A percentile compares a stretch with the other conserved stretches of the same genome.
Conservation (phyloP, 164 flowering plant species). For the Warburgia ugandensis region DNA sequence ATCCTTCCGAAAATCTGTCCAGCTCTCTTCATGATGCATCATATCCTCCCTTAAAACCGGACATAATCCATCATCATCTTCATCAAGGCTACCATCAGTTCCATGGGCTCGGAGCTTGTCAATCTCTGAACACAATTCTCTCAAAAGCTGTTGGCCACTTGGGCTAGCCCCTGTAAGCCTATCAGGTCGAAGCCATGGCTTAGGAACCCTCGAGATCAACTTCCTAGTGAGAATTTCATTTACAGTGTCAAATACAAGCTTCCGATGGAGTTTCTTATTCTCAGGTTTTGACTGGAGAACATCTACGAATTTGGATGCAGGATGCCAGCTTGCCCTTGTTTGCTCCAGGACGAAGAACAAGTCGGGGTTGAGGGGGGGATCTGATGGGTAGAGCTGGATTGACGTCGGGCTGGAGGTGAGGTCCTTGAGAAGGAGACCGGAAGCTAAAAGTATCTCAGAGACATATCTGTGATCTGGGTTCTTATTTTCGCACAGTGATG, state of each 20-base stretch:
- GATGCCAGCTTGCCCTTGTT: conserved; percentile 25
- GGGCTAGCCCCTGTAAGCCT: conserved; percentile 25
- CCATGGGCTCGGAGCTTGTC: conserved; percentile 35
- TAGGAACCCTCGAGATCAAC: conserved; percentile 16
- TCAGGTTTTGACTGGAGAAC: conserved; percentile 8
- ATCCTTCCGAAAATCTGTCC: conserved; percentile 36
- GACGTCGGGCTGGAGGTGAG: conserved; percentile 28
- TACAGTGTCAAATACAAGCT: conserved; percentile 69
- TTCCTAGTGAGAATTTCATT: conserved; percentile 54
- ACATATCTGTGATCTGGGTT: conserved; percentile 60
- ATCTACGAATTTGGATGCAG: conserved; percentile 18
- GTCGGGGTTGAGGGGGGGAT: conserved; percentile 57
- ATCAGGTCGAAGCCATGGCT: conserved; percentile 25
- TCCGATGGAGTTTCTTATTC: conserved; percentile 40
- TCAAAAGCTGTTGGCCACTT: conserved; percentile 40
- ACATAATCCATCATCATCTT: conserved; percentile 31
- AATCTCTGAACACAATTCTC: conserved; percentile 54
- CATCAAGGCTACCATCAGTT: conserved; percentile 24
- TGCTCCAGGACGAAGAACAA: conserved; percentile 67
- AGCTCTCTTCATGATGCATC: conserved; percentile 19
- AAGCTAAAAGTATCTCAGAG: conserved; percentile 55
- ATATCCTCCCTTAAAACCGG: conserved; percentile 45
- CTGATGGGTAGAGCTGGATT: conserved; percentile 45
- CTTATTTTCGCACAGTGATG: conserved; percentile 24
- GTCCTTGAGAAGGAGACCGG: conserved; percentile 66